Evolutionary conservation across 495 filamentous ascomycete species (phyloP).

Genomic region (Melanomma pulvis-pyrius): DNA sequence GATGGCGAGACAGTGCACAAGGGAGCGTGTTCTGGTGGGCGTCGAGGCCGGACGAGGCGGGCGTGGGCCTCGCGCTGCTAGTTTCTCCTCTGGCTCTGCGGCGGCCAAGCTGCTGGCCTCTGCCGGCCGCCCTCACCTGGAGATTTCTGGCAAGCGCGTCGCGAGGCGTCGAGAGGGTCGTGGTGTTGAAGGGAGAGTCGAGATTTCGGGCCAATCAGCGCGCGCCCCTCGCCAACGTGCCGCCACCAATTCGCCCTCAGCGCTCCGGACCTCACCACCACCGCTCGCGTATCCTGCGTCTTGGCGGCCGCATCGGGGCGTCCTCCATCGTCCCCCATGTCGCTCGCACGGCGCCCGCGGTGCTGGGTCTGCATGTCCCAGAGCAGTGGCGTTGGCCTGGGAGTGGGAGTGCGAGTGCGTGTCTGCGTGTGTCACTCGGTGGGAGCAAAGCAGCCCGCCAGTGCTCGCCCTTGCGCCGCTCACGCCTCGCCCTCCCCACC

Average conservation of each 20-base stretch:
- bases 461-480: too few species aligned
- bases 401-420: too few species aligned
- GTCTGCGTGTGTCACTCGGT: too few species aligned
- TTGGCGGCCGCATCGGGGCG: neutral
- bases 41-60: neutral
- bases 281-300: neutral
- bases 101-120: too few species aligned
- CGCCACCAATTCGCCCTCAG: neutral
- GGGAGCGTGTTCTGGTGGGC: neutral
- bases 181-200: neutral
- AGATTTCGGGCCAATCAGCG: neutral
- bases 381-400: too few species aligned
- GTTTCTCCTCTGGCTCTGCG: too few species aligned
- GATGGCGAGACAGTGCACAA: neutral
- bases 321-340: neutral
- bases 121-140: too few species aligned
- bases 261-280: neutral
- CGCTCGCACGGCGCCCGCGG: neutral
- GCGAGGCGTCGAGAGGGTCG: too few species aligned
- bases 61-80: neutral
- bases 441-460: too few species aligned
- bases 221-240: neutral
- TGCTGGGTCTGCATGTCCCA: too few species aligned
- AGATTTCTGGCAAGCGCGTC: neutral
- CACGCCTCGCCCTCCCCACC: neutral